A percentile compares a stretch with the other conserved stretches of the same genome.
These are phyloP conservation scores for Phytophthora meadii DNA, from an alignment of 352 stramenopile species.

Conservation along the genomic window DNA sequence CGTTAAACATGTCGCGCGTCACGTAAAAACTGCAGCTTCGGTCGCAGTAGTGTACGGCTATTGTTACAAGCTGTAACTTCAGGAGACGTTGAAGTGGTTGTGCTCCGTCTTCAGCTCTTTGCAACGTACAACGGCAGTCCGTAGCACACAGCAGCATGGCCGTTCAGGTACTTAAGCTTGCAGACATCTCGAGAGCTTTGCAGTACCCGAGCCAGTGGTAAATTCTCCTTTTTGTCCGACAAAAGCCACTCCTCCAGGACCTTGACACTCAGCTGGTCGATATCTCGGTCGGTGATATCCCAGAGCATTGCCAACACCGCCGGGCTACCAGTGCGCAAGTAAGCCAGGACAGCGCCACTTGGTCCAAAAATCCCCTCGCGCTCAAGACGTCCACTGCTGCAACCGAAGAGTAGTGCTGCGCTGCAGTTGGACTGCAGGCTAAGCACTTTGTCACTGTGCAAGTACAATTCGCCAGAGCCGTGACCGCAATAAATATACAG, in stretches of 20 bases:
- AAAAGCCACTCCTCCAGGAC: slow-evolving; percentile 78
- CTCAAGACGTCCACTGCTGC: slow-evolving; percentile 94
- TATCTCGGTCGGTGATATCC: slow-evolving; percentile 99
- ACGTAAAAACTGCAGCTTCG: slow-evolving; percentile 24
- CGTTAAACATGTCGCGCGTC: slow-evolving; percentile 24
- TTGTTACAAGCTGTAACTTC: slow-evolving; percentile 3
- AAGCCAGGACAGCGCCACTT: slow-evolving; percentile 94
- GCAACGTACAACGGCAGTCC: slow-evolving; percentile 85
- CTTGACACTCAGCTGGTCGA: slow-evolving; percentile 92
- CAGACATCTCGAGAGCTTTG: slow-evolving; percentile 81
- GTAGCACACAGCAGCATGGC: slow-evolving; percentile 96
- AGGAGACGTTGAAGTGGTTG: slow-evolving; percentile 24
- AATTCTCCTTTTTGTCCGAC: slow-evolving; percentile 44
- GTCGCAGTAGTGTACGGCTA: slow-evolving; percentile 4
- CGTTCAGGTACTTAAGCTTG: slow-evolving; percentile 95
- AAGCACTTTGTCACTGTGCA: slow-evolving; percentile 85
- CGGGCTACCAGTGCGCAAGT: slow-evolving; percentile 91
- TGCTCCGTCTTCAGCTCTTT: slow-evolving; percentile 17
- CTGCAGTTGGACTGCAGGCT: slow-evolving; percentile 60
- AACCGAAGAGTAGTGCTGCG: slow-evolving; percentile 96
- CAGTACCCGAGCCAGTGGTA: slow-evolving; percentile 76
- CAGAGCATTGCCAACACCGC: slow-evolving; percentile 98
- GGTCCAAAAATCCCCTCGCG: slow-evolving; percentile 92
- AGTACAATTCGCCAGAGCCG: slow-evolving; percentile 94
- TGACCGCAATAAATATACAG: slow-evolving; percentile 98